A percentile compares a stretch with the other conserved stretches of the same genome.
Evolutionary conservation across 192 early-diverging fungal genomes (phyloP).

Genomic region (Coemansia sp.): DNA sequence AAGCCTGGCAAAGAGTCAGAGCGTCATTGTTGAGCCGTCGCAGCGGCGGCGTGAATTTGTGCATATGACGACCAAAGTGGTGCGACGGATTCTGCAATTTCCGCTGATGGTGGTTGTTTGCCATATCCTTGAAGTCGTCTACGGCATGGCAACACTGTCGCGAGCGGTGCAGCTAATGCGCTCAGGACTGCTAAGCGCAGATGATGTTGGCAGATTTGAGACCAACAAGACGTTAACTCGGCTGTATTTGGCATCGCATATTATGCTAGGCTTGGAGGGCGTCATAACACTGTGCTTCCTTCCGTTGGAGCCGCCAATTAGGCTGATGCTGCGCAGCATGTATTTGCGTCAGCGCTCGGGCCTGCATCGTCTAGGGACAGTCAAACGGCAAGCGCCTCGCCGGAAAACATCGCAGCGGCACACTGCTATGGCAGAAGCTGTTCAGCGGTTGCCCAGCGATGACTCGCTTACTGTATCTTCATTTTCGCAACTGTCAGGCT

Average conservation of each 20-base stretch:
- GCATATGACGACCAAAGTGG: conserved; percentile 28
- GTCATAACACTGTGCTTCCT: conserved; percentile 43
- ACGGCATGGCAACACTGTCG: conserved; percentile 32
- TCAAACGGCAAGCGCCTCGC: conserved; percentile 10
- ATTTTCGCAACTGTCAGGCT: background rate
- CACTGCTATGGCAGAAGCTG: background rate
- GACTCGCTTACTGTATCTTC: conserved; percentile 17
- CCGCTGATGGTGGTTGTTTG: conserved; percentile 48
- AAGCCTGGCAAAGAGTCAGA: conserved; percentile 15
- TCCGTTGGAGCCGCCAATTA: conserved; percentile 49
- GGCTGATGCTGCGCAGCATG: conserved; percentile 40
- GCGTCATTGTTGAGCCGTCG: conserved; percentile 20
- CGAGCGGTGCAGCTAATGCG: conserved; percentile 28
- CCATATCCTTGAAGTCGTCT: conserved; percentile 48
- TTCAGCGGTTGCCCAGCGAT: background rate
- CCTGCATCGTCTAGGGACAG: conserved; percentile 27
- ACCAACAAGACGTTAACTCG: conserved; percentile 24
- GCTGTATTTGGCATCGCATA: conserved; percentile 37
- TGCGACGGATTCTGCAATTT: conserved; percentile 51
- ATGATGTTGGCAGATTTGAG: background rate
- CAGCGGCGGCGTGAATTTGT: conserved; percentile 35
- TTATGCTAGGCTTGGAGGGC: conserved; percentile 51
- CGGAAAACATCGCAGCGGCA: background rate
- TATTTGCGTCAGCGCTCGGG: conserved; percentile 32
- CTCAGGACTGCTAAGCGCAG: background rate